A percentile compares a stretch with the other conserved stretches of the same genome.
Evolutionary conservation across 202 grass and related monocot species (phyloP).

Genomic region (Miscanthus sacchariflorus): DNA sequence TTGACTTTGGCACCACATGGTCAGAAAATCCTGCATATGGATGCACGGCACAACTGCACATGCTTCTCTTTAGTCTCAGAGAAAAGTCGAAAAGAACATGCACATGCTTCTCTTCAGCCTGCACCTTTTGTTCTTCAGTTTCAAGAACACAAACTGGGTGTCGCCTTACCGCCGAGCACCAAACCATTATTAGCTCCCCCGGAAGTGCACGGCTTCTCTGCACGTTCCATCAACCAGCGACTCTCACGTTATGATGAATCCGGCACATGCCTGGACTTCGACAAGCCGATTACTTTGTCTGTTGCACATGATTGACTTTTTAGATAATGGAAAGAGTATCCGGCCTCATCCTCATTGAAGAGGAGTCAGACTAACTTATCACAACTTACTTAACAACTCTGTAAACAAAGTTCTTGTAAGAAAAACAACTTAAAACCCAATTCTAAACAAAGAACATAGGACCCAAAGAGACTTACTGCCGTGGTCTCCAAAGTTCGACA

Average conservation of each 20-base stretch:
- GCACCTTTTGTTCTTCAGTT: not conserved
- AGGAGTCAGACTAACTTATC: too few relatives aligned
- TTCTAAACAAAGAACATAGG: too few relatives aligned
- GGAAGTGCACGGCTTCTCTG: constrained; percentile 17
- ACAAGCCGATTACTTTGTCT: constrained; percentile 22
- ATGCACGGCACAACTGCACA: constrained; percentile 11
- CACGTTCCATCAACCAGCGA: constrained; percentile 4
- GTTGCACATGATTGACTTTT: not conserved
- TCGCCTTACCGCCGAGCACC: not conserved
- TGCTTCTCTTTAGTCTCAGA: not conserved
- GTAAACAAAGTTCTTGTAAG: too few relatives aligned
- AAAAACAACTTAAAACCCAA: too few relatives aligned
- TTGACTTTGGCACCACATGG: not conserved
- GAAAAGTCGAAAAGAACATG: not conserved
- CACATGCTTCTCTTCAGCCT: constrained; percentile 18
- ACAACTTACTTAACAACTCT: too few relatives aligned
- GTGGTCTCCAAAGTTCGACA: too few relatives aligned
- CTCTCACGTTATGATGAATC: not conserved
- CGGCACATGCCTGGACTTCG: not conserved
- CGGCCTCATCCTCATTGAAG: too few relatives aligned
- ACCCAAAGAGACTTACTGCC: too few relatives aligned
- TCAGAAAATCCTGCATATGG: constrained; percentile 5
- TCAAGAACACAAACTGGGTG: constrained; percentile 4
- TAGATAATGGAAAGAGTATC: too few relatives aligned
- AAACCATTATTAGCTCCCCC: constrained; percentile 34